Base-by-base conservation (phyloP, 2,329 filamentous ascomycete species). In the Raffaelea deltoideospora region DNA sequence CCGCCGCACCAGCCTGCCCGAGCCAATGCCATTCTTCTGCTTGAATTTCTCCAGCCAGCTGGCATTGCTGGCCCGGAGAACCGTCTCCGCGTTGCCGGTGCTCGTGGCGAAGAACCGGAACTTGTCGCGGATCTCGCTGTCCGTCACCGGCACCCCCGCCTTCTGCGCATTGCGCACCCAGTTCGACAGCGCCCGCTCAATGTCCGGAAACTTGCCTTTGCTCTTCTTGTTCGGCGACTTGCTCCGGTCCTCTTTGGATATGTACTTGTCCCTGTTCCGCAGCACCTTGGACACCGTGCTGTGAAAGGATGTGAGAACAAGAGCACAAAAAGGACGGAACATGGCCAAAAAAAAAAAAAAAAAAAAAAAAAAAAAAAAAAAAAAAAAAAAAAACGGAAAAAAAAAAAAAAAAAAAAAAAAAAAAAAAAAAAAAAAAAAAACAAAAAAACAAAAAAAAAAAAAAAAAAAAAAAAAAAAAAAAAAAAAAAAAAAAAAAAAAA, bases 211-310 rank as follows among this genome's bases (percentile, higher is more conserved):
- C 55, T 88, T 90, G 37, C 82, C 79, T 60, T 93, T 94, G 39
- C 72, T 65, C 46, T 81, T 79, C 56, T 90, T 93, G 46, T 81
- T 72, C 6, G 84, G 82, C 31, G 86, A 88, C 47, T 70, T 73
- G 53, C 67, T 84, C 47, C 77, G 80, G 55, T 84, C 86, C 50
- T 83, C 83, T 37, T 76, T 75, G 50, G 79, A 81, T 14, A 96
- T 69, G 57, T 93, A 96, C 55, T 92, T 90, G 45, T 98, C 90
- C 61, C 88, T 93, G 51, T 94, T 79, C 37, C 88, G 78, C 45
- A 98, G 60, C 38, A 96, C 90, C 55, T 98, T 98, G 37, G 90
- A 98, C n/a, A 98, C 90, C 34, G 90, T 98, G 62, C 90, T 98
- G 56, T 39, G 29, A 27, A 34, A 37, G 15, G 35, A 17, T 29